These are phyloP conservation scores for Zalerion maritima DNA, from an alignment of 495 filamentous ascomycete genomes.

Conservation along the genomic window DNA sequence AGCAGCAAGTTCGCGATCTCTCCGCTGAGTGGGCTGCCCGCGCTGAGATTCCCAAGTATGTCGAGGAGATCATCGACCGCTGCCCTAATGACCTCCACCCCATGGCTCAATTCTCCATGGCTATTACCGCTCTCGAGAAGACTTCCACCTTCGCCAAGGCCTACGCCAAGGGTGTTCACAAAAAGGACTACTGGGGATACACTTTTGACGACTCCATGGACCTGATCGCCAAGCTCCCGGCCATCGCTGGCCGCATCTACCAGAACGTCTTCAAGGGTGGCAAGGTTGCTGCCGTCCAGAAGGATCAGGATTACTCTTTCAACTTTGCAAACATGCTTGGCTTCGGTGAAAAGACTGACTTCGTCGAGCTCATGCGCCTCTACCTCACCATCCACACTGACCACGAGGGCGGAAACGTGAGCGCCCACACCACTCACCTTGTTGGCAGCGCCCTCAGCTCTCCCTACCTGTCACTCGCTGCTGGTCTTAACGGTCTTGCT, in stretches of 20 bases:
- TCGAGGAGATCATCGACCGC: conserved; percentile 98
- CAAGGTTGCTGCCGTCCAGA: conserved; percentile 87
- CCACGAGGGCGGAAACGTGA: conserved; percentile 97
- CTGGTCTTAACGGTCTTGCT: conserved; percentile 93
- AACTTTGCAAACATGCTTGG: conserved; percentile 99
- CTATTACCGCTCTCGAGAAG: conserved; percentile 94
- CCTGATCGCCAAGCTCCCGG: conserved; percentile 97
- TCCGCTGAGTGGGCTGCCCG: conserved; percentile 98
- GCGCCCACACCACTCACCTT: conserved; percentile 94
- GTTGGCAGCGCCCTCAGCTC: conserved; percentile 95
- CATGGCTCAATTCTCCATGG: conserved; percentile 98
- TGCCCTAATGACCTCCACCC: conserved; percentile 97
- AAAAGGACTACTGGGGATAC: conserved; percentile 98
- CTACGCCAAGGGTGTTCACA: conserved; percentile 96
- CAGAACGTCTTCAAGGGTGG: conserved; percentile 99
- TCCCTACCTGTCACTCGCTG: conserved; percentile 87
- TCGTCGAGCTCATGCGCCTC: conserved; percentile 92
- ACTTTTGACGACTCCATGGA: conserved; percentile 99
- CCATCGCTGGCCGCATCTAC: conserved; percentile 96
- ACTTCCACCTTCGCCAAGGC: conserved; percentile 95
- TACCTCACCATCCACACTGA: conserved; percentile 99
- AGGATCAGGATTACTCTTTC: conserved; percentile 96
- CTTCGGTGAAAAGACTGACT: conserved; percentile 88
- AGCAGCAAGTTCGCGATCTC: conserved; percentile 93
- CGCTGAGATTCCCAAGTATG: conserved; percentile 86